A percentile compares a stretch with the other conserved stretches of the same genome.
These are phyloP conservation scores for Citrus unshiu DNA, from an alignment of 345 rosid species.

Conservation along the genomic window DNA sequence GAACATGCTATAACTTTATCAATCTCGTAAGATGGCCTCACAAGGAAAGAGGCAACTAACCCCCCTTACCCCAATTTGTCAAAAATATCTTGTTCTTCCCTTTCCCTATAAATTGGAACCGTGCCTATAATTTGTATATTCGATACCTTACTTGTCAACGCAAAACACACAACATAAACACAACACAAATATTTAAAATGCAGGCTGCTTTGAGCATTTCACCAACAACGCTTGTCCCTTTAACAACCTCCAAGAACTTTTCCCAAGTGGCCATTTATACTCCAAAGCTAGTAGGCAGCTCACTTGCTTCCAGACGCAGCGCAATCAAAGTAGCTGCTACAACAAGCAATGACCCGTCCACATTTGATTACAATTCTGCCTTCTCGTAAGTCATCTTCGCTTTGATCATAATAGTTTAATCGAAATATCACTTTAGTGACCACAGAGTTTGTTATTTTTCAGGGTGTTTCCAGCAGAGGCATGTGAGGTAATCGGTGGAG, in stretches of 20 bases:
- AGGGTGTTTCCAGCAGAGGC: conserved; percentile 88
- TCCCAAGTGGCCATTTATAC: conserved; percentile 7
- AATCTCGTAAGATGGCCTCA: conserved; percentile 2
- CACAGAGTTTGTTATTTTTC: neutral
- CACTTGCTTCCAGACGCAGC: neutral
- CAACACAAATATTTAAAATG: conserved; percentile 24
- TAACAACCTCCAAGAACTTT: conserved; percentile 20
- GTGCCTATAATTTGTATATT: neutral
- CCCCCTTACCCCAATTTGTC: conserved; percentile 21
- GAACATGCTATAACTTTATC: neutral
- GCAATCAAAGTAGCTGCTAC: conserved; percentile 30
- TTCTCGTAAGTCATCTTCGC: conserved; percentile 36
- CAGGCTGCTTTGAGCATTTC: conserved; percentile 35
- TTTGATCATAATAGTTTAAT: neutral
- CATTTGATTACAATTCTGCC: conserved; percentile 48
- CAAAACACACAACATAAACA: neutral
- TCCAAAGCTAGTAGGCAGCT: conserved; percentile 12
- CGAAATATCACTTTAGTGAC: neutral
- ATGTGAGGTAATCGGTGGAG: conserved; percentile 67
- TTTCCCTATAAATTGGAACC: conserved; percentile 13
- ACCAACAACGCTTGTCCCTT: conserved; percentile 19
- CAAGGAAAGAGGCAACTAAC: neutral
- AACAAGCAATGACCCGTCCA: conserved; percentile 26
- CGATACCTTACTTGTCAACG: neutral
- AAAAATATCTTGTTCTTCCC: conserved; percentile 16